These are phyloP conservation scores for Nakazawaea molendinolei DNA, from an alignment of 805 yeast species.

Conservation along the genomic window DNA sequence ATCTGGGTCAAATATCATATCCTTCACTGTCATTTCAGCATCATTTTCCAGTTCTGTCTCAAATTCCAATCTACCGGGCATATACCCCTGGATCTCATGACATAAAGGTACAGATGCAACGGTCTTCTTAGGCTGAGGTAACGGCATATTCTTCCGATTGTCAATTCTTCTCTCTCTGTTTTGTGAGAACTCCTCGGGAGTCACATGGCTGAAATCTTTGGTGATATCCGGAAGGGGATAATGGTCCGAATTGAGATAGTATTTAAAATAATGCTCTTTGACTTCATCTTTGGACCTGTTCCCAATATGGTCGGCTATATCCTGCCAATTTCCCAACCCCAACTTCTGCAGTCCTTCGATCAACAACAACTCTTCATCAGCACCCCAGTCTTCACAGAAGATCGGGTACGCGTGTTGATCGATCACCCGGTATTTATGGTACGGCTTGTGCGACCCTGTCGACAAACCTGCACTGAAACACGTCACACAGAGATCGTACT, in stretches of 20 bases:
- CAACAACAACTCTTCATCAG: slow-evolving; percentile 87
- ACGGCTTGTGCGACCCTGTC: slow-evolving; percentile 86
- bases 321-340: slow-evolving; percentile 98
- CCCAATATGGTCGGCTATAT: slow-evolving; percentile 94
- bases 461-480: slow-evolving; percentile 84
- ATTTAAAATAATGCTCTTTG: slow-evolving; percentile 67
- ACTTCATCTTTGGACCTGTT: slow-evolving; percentile 90
- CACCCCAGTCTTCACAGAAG: slow-evolving; percentile 91
- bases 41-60: slow-evolving; percentile 96
- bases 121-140: slow-evolving; percentile 84
- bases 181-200: slow-evolving; percentile 64
- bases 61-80: slow-evolving; percentile 98
- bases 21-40: slow-evolving; percentile 90
- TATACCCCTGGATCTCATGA: slow-evolving; percentile 94
- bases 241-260: slow-evolving; percentile 59
- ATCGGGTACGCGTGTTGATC: slow-evolving; percentile 96
- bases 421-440: slow-evolving; percentile 85
- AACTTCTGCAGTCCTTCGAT: slow-evolving; percentile 87
- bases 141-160: slow-evolving; percentile 58
- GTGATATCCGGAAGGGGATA: slow-evolving; percentile 90
- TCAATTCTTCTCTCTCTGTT: slow-evolving; percentile 69
- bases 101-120: slow-evolving; percentile 92
- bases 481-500: slow-evolving; percentile 96
- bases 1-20: slow-evolving; percentile 92
- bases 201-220: slow-evolving; percentile 53